These are phyloP conservation scores for Cladophialophora exuberans DNA, from an alignment of 2,329 filamentous ascomycete genomes.

Conservation along the genomic window DNA sequence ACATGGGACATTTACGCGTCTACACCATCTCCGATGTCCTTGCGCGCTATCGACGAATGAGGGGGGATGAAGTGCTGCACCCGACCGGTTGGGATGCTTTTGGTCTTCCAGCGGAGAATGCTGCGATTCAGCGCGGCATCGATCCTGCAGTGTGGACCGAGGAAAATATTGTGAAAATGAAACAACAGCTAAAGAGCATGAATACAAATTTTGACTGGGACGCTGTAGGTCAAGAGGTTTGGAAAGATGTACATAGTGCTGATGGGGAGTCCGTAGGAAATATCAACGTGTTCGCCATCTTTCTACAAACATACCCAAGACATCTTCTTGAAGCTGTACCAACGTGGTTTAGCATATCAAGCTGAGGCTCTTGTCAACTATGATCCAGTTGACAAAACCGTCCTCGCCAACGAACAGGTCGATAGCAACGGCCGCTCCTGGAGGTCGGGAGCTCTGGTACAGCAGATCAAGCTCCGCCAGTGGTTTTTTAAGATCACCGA, in stretches of 20 bases:
- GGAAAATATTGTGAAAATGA: slow-evolving; percentile 82
- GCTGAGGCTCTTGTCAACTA: slow-evolving; percentile 85
- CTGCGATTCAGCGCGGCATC: slow-evolving; percentile 79
- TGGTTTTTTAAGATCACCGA: slow-evolving; percentile 88
- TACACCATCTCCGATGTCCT: slow-evolving; percentile 90
- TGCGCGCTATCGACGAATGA: slow-evolving; percentile 73
- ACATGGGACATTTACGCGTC: slow-evolving; percentile 84
- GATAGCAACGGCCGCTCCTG: slow-evolving; percentile 82
- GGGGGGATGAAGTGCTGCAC: slow-evolving; percentile 74
- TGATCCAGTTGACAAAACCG: slow-evolving; percentile 85
- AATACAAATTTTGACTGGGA: slow-evolving; percentile 85
- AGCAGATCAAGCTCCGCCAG: slow-evolving; percentile 87
- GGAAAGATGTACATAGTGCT: slow-evolving; percentile 33
- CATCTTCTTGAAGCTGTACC: slow-evolving; percentile 77
- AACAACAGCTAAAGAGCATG: slow-evolving; percentile 75
- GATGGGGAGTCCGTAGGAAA: slow-evolving; percentile 60
- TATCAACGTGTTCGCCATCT: slow-evolving; percentile 79
- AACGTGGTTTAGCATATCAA: slow-evolving; percentile 78
- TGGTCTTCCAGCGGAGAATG: slow-evolving; percentile 87
- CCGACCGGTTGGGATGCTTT: slow-evolving; percentile 98
- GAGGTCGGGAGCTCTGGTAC: slow-evolving; percentile 84
- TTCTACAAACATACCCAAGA: slow-evolving; percentile 91
- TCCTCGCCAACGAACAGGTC: slow-evolving; percentile 89
- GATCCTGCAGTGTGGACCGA: slow-evolving; percentile 79
- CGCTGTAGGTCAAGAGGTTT: slow-evolving; percentile 59